Evolutionary conservation across 2,329 filamentous ascomycete species (phyloP), one percentile per base, ranked within the genome.

Genomic region (Penicillium nordicum): DNA sequence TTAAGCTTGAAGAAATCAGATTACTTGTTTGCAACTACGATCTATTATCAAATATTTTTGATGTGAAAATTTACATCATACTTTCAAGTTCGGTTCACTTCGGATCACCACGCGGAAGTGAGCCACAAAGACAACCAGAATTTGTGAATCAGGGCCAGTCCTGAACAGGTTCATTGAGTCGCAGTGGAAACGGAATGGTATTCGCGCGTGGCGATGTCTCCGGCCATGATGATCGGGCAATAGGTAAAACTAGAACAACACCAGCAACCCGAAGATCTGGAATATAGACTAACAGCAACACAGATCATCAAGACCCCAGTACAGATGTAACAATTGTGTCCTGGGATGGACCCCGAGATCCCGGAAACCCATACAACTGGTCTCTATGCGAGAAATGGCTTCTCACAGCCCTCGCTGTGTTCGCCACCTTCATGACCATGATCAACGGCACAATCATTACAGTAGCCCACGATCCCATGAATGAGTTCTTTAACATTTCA

Each of bases 381-480:
- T 61, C 72, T 5, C 37, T 58, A 3, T 47, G 56, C 5, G 61
- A 68, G 56, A 76, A 76, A 68, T 77, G 74, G 74, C 58, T 61
- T 6, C 56, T 68, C 9, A 72, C 69, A 1, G 47, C 54, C 0
- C 57, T 73, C 14, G 66, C 63, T 3, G 57, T 67, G 7, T 61
- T 71, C 32, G 64, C 69, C 10, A 74, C 67, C 4, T 74, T 74
- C 50, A 66, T 71, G 32, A 65, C 65, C 3, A 60, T 67, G 60
- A 67, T 73, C 58, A 74, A 74, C 46, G 74, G 72, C 3, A 75
- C 74, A 4, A 74, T 75, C 41, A 69, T 76, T 61, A 73, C 72
- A 4, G 69, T 69, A 16, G 73, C 70, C 10, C 73, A 75, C 34
- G 61, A 58, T 1, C 62, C 67, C 1, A 73, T 74, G 51, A 76